Evolutionary conservation across 306 rosid species (phyloP), one percentile per base, ranked within the genome.

Genomic region (Urtica urens): DNA sequence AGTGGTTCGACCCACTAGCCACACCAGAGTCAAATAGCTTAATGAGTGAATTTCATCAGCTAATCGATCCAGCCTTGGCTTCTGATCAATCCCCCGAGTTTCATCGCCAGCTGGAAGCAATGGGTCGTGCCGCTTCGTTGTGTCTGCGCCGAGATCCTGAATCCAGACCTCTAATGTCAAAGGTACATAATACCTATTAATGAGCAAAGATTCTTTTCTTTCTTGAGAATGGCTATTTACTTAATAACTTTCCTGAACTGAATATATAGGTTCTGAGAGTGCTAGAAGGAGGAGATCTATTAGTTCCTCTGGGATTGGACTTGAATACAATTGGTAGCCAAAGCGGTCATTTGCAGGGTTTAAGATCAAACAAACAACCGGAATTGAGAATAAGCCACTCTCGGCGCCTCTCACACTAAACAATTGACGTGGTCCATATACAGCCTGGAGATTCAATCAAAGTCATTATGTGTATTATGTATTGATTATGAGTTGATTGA

Each of bases 81-180:
- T 68, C 75, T 26, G 78, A 69, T 38, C 70, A 54, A 25, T 72
- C 87, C 61, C 73, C 64, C 3, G 85, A 77, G 41, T 81, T 81
- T 55, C 67, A 74, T 57, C 63, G 59, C 67, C 92, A 77, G 58
- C 59, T 81, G 18, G 82, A 81, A 57, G 86, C 87, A 6, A 79
- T 85, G 94, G 70, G 75, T 10, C 75, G 74, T 18, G 99, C 99
- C 24, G 99, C 92, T 64, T 79, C 87, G 46, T 41, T 85, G 69
- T 85, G 99, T 65, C 82, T 84, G 16, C 65, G 73, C 17, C 74
- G 59, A 67, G 94, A 90, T 60, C 99, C 92, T 12, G 81, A 81
- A 27, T 66, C 77, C 19, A 79, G 95, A 67, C 94, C 99, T 26
- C 66, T 74, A 29, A 81, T 90, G 80, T 85, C 99, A 15, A 90